These are phyloP conservation scores for Euphorbia lathyris DNA, from an alignment of 345 rosid genomes.

Conservation along the genomic window DNA sequence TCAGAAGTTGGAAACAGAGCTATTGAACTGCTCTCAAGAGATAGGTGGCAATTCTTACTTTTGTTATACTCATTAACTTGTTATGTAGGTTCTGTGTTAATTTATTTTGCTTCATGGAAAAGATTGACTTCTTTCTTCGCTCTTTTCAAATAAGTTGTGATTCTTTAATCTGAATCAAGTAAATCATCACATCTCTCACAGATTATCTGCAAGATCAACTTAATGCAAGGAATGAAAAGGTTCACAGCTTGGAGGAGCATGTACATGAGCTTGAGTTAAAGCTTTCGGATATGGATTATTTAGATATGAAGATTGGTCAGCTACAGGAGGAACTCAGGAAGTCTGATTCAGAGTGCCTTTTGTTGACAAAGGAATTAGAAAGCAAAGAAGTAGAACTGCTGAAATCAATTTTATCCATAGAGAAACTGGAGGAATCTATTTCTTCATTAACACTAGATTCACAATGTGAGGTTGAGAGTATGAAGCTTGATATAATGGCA, in stretches of 20 bases:
- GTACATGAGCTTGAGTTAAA: constrained; percentile 55
- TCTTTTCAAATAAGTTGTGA: not conserved
- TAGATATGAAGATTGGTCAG: constrained; percentile 38
- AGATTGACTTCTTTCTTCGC: not conserved
- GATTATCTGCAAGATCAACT: constrained; percentile 88
- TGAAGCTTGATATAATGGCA: constrained; percentile 67
- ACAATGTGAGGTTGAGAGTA: constrained; percentile 79
- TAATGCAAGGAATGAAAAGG: constrained; percentile 55
- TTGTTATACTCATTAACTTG: constrained; percentile 4
- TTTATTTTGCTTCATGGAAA: not conserved
- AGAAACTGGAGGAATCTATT: constrained; percentile 72
- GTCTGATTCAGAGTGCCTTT: constrained; percentile 43
- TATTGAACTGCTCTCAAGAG: constrained; percentile 71
- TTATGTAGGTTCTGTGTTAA: not conserved
- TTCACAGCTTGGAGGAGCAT: constrained; percentile 48
- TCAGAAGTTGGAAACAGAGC: constrained; percentile 62
- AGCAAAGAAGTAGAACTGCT: constrained; percentile 59
- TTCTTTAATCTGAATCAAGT: constrained; percentile 11
- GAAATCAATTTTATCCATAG: constrained; percentile 38
- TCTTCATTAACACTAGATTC: constrained; percentile 58
- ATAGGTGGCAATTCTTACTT: constrained; percentile 51
- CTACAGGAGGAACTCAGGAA: constrained; percentile 53
- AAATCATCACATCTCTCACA: constrained; percentile 25
- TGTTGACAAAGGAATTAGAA: constrained; percentile 53
- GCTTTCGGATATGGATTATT: constrained; percentile 47